Conservation (phyloP, 306 rosid genomes). For the Medicago arabica region DNA sequence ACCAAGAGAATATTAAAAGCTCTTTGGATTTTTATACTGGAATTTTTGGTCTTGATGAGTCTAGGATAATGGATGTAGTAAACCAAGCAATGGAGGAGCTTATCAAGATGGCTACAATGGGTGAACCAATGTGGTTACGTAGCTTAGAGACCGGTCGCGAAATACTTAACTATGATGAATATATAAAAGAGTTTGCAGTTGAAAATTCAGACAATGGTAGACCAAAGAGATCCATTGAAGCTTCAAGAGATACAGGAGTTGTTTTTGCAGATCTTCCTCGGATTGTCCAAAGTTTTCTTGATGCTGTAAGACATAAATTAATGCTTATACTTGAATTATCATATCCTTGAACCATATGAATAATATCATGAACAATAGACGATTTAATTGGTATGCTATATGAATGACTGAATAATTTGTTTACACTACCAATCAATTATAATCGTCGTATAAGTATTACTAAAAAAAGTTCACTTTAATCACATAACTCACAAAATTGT, state of each 20-base stretch:
- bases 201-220: conserved; percentile 46
- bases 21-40: conserved; percentile 89
- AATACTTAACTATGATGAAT: conserved; percentile 88
- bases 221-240: conserved; percentile 83
- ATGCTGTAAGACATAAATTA: conserved; percentile 67
- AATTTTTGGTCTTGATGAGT: conserved; percentile 81
- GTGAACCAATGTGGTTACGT: conserved; percentile 89
- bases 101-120: conserved; percentile 69
- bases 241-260: conserved; percentile 78
- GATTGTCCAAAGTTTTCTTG: conserved; percentile 76
- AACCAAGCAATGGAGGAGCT: conserved; percentile 84
- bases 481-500: too few relatives aligned
- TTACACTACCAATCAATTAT: too few relatives aligned
- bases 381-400: too few relatives aligned
- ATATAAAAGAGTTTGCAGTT: conserved; percentile 63
- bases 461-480: too few relatives aligned
- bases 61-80: conserved; percentile 81
- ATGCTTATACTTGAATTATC: background rate
- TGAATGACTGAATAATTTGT: too few relatives aligned
- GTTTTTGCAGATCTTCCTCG: conserved; percentile 82
- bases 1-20: conserved; percentile 69
- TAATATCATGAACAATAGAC: too few relatives aligned
- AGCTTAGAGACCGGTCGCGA: conserved; percentile 92
- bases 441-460: too few relatives aligned
- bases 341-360: too few relatives aligned